Percentiles rank a stretch among this genome's conserved stretches.
Conservation (phyloP, 2,329 filamentous ascomycete species). For the Blastomyces emzantsi region DNA sequence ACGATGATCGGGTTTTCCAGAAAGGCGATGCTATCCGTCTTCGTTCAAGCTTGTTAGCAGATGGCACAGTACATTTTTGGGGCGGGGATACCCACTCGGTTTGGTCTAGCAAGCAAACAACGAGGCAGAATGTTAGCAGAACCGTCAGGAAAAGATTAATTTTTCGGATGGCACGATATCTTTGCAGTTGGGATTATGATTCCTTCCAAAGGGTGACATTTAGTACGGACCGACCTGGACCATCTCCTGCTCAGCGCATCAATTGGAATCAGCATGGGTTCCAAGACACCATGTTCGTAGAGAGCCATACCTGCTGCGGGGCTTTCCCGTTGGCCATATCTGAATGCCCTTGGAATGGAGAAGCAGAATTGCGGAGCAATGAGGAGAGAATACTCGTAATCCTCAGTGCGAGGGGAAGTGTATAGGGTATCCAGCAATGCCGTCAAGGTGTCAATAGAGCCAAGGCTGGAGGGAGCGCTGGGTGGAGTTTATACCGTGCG, state of each 20-base stretch:
- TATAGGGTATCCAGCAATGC: background rate
- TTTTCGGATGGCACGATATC: background rate
- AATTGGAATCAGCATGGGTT: constrained; percentile 3
- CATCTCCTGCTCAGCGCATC: constrained; percentile 64
- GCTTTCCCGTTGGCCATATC: constrained; percentile 46
- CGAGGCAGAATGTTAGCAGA: background rate
- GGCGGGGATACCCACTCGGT: constrained; percentile 28
- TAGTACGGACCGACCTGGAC: constrained; percentile 88
- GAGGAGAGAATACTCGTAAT: background rate
- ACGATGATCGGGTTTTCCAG: constrained; percentile 58
- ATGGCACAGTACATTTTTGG: background rate
- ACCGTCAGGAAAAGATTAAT: constrained; percentile 5
- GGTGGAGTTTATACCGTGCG: background rate
- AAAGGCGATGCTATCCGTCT: constrained; percentile 78
- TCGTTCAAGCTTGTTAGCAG: constrained; percentile 11
- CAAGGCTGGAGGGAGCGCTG: background rate
- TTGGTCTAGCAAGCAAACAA: constrained; percentile 26
- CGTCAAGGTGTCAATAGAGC: background rate
- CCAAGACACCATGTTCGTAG: background rate
- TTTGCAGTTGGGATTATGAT: background rate
- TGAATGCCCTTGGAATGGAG: background rate
- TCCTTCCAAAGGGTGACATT: constrained; percentile 15
- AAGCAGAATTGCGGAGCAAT: background rate
- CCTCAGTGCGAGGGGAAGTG: background rate
- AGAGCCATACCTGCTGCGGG: constrained; percentile 55